Conservation (phyloP, 495 filamentous ascomycete species). For the Penicillium maclennaniae region DNA sequence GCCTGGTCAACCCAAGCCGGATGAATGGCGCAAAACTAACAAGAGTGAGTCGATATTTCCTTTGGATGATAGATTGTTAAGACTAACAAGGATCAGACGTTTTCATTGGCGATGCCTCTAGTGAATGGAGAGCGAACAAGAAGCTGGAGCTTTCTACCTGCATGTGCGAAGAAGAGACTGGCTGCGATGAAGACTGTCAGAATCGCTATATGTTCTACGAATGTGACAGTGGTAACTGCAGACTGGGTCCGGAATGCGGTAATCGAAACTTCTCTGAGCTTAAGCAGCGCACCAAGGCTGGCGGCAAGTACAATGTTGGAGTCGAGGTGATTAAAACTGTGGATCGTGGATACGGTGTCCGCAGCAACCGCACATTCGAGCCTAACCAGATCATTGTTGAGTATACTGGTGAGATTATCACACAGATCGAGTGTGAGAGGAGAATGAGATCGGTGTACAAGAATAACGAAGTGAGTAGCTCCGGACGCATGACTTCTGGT, state of each 20-base stretch:
- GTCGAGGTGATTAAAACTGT: slow-evolving; percentile 90
- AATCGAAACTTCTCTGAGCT: slow-evolving; percentile 87
- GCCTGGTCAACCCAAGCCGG: slow-evolving; percentile 80
- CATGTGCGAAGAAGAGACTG: slow-evolving; percentile 70
- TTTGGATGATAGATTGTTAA: not conserved
- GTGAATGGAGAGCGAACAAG: slow-evolving; percentile 77
- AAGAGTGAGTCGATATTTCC: slow-evolving; percentile 59
- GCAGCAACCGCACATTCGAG: slow-evolving; percentile 81
- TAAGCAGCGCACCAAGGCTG: slow-evolving; percentile 67
- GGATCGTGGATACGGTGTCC: slow-evolving; percentile 87
- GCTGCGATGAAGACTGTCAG: slow-evolving; percentile 85
- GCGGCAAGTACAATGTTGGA: slow-evolving; percentile 81
- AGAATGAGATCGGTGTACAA: slow-evolving; percentile 91
- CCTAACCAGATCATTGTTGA: slow-evolving; percentile 96
- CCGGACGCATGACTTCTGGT: not conserved
- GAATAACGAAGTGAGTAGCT: slow-evolving; percentile 70
- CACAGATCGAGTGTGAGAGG: slow-evolving; percentile 84
- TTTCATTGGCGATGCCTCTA: slow-evolving; percentile 85
- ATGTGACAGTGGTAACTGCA: slow-evolving; percentile 88
- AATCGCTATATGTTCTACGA: slow-evolving; percentile 97
- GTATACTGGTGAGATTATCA: slow-evolving; percentile 96
- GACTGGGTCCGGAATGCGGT: slow-evolving; percentile 65
- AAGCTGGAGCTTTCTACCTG: slow-evolving; percentile 73
- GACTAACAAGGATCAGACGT: slow-evolving; percentile 58
- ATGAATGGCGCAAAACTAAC: slow-evolving; percentile 84